These are phyloP conservation scores for Fusarium buharicum DNA, from an alignment of 2,329 filamentous ascomycete genomes.

Conservation along the genomic window DNA sequence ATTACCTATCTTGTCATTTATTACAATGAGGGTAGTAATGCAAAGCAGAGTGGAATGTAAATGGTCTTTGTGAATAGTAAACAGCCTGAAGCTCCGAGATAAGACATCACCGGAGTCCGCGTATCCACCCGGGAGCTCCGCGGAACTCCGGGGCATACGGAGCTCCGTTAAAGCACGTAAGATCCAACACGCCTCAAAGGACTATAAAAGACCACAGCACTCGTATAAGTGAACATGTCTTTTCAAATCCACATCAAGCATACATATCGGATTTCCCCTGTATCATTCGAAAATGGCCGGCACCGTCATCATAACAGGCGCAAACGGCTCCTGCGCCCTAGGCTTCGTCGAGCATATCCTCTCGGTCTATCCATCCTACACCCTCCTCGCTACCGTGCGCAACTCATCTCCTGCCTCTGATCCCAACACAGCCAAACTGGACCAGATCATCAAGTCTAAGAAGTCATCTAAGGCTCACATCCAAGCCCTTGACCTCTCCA, in stretches of 20 bases:
- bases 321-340: slow-evolving; percentile 50
- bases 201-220: too few relatives aligned
- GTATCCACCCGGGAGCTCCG: slow-evolving; percentile 20
- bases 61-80: too few relatives aligned
- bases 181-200: neutral
- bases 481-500: slow-evolving; percentile 30
- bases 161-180: slow-evolving; percentile 2
- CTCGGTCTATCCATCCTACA: slow-evolving; percentile 31
- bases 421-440: slow-evolving; percentile 46
- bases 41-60: too few relatives aligned
- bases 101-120: neutral
- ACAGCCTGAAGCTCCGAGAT: too few relatives aligned
- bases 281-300: slow-evolving; percentile 41
- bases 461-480: slow-evolving; percentile 4
- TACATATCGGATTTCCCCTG: too few relatives aligned
- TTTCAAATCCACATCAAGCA: neutral
- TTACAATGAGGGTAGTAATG: too few relatives aligned
- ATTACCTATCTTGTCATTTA: too few relatives aligned
- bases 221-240: neutral
- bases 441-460: slow-evolving; percentile 30
- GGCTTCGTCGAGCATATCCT: slow-evolving; percentile 31
- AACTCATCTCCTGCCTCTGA: slow-evolving; percentile 45
- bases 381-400: slow-evolving; percentile 49
- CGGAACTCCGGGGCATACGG: slow-evolving; percentile 27
- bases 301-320: slow-evolving; percentile 52